Conservation (phyloP, 148 eudicot species). For the Salicornia ramosissima region DNA sequence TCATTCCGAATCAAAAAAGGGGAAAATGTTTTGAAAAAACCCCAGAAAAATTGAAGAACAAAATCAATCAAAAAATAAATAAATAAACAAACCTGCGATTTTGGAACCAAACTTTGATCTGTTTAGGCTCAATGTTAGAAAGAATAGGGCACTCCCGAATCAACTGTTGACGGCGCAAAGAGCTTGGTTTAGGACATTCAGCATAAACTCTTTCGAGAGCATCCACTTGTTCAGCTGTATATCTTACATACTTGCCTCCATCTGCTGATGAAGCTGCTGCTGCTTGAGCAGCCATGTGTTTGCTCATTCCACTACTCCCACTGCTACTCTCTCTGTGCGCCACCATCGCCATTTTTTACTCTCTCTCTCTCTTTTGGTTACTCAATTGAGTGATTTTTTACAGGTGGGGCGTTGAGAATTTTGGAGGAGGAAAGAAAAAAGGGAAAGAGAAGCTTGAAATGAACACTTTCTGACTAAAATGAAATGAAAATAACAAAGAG, state of each 20-base stretch:
- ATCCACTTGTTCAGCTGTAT: conserved; percentile 86
- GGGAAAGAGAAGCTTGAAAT: neutral
- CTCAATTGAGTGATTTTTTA: neutral
- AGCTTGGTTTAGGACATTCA: conserved; percentile 90
- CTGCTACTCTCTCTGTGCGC: conserved; percentile 56
- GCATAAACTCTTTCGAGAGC: conserved; percentile 79
- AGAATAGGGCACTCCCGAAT: conserved; percentile 76
- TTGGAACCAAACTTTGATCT: conserved; percentile 99
- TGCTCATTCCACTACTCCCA: conserved; percentile 28
- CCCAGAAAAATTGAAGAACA: neutral
- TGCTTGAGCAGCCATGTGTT: conserved; percentile 25
- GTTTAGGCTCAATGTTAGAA: conserved; percentile 77
- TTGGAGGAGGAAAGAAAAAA: neutral
- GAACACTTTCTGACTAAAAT: neutral
- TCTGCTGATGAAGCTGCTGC: conserved; percentile 28
- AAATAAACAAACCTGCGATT: conserved; percentile 52
- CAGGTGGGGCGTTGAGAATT: too few relatives aligned
- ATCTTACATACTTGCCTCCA: conserved; percentile 73
- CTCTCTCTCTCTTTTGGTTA: neutral
- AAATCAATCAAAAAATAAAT: neutral
- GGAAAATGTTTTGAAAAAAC: neutral
- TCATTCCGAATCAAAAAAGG: neutral
- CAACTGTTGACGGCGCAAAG: conserved; percentile 77
- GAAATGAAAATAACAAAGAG: neutral
- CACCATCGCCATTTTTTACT: conserved; percentile 64